Evolutionary conservation across 1,284 basidiomycete genomes (phyloP), one percentile per base, ranked within the genome.

Genomic region (Microbotryomycetes sp.): DNA sequence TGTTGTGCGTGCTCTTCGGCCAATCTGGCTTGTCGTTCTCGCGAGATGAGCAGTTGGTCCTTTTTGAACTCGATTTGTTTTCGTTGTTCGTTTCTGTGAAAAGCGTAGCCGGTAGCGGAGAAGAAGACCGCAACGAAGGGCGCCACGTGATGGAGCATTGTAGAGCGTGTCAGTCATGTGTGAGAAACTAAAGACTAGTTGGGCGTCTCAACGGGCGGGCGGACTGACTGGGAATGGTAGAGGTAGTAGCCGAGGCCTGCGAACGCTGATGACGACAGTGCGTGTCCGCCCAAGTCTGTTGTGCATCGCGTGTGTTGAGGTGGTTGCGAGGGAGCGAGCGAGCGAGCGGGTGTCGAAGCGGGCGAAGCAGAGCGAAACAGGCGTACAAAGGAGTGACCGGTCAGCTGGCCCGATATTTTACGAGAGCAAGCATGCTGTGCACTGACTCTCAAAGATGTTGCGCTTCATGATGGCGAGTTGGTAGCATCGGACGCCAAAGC

Each of bases 381-480:
- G 48, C 26, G 48, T 24, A 9, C 15, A 15, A 24, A n/a, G n/a
- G 18, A 41, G 35, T 11, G 35, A 9, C 35, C 35, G 18, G 35
- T 41, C 35, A 41, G n/a, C n/a, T n/a, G n/a, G n/a, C n/a, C n/a
- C n/a, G n/a, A n/a, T n/a, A n/a, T n/a, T n/a, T n/a, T n/a, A n/a
- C n/a, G n/a, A n/a, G n/a, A n/a, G n/a, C n/a, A n/a, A n/a, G n/a
- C n/a, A 41, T 11, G 18, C 35, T 9, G 18, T 23, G n/a, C 26
- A 54, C 67, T 56, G 28, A 70, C 71, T 72, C 30, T 71, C 68
- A 46, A 72, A 72, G 55, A 73, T 65, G 65, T 72, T 71, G 56
- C 72, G 71, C 66, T 71, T 72, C 67, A 66, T 56, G 61, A 73
- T 67, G 35, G 69, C 71, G 30, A 72, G 60, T 52, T 70, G 68